Evolutionary conservation across 2,329 filamentous ascomycete genomes (phyloP).

Genomic region (Beauveria australis): DNA sequence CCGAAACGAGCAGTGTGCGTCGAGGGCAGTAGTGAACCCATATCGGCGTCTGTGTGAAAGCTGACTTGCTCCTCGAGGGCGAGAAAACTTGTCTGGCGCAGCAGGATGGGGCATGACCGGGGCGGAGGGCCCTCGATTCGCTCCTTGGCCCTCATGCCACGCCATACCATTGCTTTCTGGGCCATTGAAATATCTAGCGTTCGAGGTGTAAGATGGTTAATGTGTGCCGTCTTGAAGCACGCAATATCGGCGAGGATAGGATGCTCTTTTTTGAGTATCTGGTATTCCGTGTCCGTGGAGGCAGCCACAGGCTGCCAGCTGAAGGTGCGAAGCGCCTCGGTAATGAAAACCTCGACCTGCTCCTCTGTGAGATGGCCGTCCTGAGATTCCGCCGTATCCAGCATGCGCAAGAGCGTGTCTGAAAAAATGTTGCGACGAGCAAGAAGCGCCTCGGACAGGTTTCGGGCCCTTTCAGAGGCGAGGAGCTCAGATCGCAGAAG

Average conservation of each 20-base stretch:
- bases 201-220: slow-evolving; percentile 46
- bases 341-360: slow-evolving; percentile 30
- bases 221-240: slow-evolving; percentile 34
- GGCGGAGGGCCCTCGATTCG: slow-evolving; percentile 43
- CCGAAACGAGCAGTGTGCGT: slow-evolving; percentile 43
- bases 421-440: slow-evolving; percentile 34
- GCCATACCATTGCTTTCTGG: slow-evolving; percentile 32
- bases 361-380: slow-evolving; percentile 19
- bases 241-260: slow-evolving; percentile 41
- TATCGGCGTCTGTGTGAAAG: slow-evolving; percentile 23
- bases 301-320: slow-evolving; percentile 36
- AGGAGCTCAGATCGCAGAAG: slow-evolving; percentile 34
- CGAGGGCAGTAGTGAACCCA: slow-evolving; percentile 20
- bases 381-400: slow-evolving; percentile 26
- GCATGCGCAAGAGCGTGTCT: slow-evolving; percentile 25
- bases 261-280: slow-evolving; percentile 32
- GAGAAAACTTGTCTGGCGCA: slow-evolving; percentile 46
- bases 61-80: slow-evolving; percentile 39
- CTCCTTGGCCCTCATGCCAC: slow-evolving; percentile 36
- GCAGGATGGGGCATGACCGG: slow-evolving; percentile 35
- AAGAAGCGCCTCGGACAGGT: slow-evolving; percentile 26
- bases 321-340: slow-evolving; percentile 37
- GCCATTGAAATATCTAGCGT: slow-evolving; percentile 39
- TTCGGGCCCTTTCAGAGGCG: slow-evolving; percentile 15
- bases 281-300: slow-evolving; percentile 33